These are phyloP conservation scores for Pontederia crassipes DNA, from an alignment of 176 grass and related monocot genomes.

Conservation along the genomic window DNA sequence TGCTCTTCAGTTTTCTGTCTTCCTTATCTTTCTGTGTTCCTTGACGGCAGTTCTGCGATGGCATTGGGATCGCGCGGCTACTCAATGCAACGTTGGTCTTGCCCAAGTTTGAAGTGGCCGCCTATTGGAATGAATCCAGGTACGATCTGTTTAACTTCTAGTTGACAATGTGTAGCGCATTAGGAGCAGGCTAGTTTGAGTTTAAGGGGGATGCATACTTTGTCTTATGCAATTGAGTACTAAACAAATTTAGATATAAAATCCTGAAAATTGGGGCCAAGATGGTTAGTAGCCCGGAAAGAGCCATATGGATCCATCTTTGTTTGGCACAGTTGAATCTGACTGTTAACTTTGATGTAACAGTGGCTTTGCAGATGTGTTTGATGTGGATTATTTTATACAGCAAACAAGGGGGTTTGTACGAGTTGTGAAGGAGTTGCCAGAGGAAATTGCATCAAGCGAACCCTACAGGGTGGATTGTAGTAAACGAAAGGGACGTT, in stretches of 20 bases:
- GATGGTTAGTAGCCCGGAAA: background rate
- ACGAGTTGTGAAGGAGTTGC: slow-evolving; percentile 64
- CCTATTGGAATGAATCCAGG: slow-evolving; percentile 99
- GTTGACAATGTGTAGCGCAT: background rate
- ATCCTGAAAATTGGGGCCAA: background rate
- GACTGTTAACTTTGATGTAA: slow-evolving; percentile 26
- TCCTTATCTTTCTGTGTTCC: background rate
- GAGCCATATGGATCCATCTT: no score
- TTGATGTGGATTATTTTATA: slow-evolving; percentile 90
- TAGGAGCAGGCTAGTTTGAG: background rate
- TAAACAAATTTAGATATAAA: slow-evolving; percentile 2
- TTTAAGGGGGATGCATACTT: background rate
- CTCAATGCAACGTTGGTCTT: slow-evolving; percentile 85
- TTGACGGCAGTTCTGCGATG: slow-evolving; percentile 71
- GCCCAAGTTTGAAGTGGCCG: slow-evolving; percentile 84
- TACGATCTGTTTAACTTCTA: slow-evolving; percentile 21
- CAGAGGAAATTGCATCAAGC: slow-evolving; percentile 49
- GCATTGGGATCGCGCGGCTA: slow-evolving; percentile 63
- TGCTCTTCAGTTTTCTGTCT: background rate
- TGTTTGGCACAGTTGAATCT: slow-evolving; percentile 15
- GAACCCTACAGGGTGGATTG: slow-evolving; percentile 79
- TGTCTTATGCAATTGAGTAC: background rate
- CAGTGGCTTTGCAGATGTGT: slow-evolving; percentile 92
- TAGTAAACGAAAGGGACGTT: slow-evolving; percentile 73
- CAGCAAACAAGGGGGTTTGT: slow-evolving; percentile 74